Conservation (phyloP, 2,329 filamentous ascomycete genomes). For the Sclerotinia subarctica region DNA sequence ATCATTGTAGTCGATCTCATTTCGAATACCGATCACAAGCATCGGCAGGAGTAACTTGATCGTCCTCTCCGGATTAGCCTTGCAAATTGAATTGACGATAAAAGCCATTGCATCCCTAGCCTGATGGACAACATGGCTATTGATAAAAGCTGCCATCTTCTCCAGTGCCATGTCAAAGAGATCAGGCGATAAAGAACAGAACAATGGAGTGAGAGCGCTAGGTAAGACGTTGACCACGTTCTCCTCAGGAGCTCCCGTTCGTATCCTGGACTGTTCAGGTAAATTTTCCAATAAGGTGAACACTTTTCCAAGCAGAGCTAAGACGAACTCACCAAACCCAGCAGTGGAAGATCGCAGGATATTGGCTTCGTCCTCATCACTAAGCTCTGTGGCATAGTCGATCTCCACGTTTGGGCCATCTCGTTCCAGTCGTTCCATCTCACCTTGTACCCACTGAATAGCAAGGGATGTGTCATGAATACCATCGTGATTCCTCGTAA, state of each 20-base stretch:
- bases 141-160: conserved; percentile 88
- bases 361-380: conserved; percentile 79
- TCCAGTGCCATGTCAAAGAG: conserved; percentile 89
- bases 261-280: conserved; percentile 82
- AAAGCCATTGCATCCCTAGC: conserved; percentile 97
- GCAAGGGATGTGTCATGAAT: conserved; percentile 74
- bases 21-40: conserved; percentile 85
- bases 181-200: conserved; percentile 87
- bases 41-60: conserved; percentile 88
- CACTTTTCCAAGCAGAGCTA: conserved; percentile 86
- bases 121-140: conserved; percentile 93
- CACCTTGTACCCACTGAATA: conserved; percentile 87
- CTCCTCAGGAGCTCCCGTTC: conserved; percentile 90
- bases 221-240: conserved; percentile 95
- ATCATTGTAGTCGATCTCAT: conserved; percentile 94
- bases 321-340: conserved; percentile 87
- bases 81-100: conserved; percentile 94
- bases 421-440: conserved; percentile 90
- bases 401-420: conserved; percentile 83
- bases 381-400: conserved; percentile 78
- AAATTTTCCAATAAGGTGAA: conserved; percentile 95
- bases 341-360: conserved; percentile 93
- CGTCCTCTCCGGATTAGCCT: conserved; percentile 91
- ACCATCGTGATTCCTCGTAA: conserved; percentile 66
- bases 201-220: conserved; percentile 83